Evolutionary conservation across 176 grass and related monocot genomes (phyloP).

Genomic region (Oryza longistaminata): DNA sequence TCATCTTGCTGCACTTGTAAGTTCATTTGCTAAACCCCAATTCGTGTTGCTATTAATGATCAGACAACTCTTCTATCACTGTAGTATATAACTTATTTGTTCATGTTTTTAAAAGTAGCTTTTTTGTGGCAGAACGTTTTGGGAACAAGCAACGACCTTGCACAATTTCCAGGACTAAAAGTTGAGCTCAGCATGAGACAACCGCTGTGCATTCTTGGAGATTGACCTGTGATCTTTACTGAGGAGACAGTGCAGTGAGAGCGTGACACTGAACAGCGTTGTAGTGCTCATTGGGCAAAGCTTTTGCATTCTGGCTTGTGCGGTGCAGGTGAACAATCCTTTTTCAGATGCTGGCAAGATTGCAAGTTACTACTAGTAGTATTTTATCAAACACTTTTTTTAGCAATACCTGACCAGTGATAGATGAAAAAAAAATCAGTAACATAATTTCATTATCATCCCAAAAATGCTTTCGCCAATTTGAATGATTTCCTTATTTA

Average conservation of each 20-base stretch:
- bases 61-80: not conserved
- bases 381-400: too few species aligned
- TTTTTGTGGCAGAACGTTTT: constrained; percentile 73
- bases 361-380: not conserved
- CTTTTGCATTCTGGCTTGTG: not conserved
- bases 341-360: not conserved
- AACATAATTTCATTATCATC: not conserved
- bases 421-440: not conserved
- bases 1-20: constrained; percentile 80
- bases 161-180: constrained; percentile 61
- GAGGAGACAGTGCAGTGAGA: not conserved
- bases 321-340: not conserved
- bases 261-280: not conserved
- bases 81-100: constrained; percentile 8
- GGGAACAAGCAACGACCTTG: constrained; percentile 66
- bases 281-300: not conserved
- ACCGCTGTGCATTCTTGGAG: constrained; percentile 85
- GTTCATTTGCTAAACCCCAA: not conserved
- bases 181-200: constrained; percentile 98
- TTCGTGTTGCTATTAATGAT: not conserved
- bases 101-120: not conserved
- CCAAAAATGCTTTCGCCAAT: too few species aligned
- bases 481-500: not conserved
- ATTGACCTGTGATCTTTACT: constrained; percentile 32
- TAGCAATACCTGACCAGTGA: not conserved